phyloP scores from a whole-genome alignment of 2,329 filamentous ascomycete species.

The Metarhizium guizhouense region DNA sequence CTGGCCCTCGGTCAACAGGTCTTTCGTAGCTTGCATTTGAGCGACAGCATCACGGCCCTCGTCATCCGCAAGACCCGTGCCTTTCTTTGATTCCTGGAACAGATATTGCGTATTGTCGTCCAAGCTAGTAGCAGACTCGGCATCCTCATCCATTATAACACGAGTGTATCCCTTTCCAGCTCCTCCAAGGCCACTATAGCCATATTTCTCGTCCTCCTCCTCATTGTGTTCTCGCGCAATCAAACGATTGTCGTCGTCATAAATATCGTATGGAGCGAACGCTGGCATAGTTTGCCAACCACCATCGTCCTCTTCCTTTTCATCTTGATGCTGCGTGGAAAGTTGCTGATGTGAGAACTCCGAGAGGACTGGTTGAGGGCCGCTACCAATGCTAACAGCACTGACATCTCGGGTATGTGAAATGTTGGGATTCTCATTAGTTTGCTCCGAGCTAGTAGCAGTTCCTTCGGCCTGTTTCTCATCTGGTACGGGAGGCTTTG shows the following conservation, averaged over 20 bases:
- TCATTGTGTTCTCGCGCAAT: conserved; percentile 73
- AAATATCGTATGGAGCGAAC: conserved; percentile 86
- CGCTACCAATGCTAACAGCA: conserved; percentile 14
- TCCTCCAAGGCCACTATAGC: conserved; percentile 71
- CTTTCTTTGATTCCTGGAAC: conserved; percentile 61
- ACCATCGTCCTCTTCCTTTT: conserved; percentile 49
- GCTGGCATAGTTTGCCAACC: conserved; percentile 93
- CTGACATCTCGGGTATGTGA: conserved; percentile 29
- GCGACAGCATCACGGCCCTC: conserved; percentile 77
- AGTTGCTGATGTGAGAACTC: conserved; percentile 89
- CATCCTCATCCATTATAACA: conserved; percentile 92
- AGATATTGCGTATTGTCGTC: conserved; percentile 96
- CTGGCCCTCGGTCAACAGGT: conserved; percentile 89
- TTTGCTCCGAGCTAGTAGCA: background rate
- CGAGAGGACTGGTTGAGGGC: conserved; percentile 35
- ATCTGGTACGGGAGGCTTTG: background rate
- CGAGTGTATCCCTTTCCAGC: conserved; percentile 93
- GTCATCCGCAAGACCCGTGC: conserved; percentile 51
- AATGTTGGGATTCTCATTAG: conserved; percentile 6
- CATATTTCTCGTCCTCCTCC: conserved; percentile 56
- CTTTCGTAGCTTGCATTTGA: conserved; percentile 93
- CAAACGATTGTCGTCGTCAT: conserved; percentile 85
- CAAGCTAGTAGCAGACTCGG: conserved; percentile 86
- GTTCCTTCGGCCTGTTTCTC: background rate
- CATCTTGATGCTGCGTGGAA: conserved; percentile 45